A percentile compares a stretch with the other conserved stretches of the same genome.
Conservation (phyloP, 2,329 filamentous ascomycete genomes). For the Pseudopyricularia javanii region DNA sequence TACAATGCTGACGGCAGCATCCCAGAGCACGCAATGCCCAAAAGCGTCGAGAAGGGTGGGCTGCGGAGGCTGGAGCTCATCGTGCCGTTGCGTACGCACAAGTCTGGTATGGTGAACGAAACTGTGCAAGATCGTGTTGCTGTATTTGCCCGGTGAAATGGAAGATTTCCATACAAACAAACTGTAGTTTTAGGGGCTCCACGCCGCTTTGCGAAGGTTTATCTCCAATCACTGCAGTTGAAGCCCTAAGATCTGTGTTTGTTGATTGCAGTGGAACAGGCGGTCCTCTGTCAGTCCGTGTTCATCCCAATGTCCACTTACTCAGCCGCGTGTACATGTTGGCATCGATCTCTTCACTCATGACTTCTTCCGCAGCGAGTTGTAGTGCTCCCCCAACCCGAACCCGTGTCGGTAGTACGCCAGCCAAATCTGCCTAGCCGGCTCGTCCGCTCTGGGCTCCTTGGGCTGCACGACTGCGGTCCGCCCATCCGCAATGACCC, state of each 20-base stretch:
- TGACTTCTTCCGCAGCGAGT: conserved; percentile 53
- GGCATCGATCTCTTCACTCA: background rate
- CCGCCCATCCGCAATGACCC: conserved; percentile 73
- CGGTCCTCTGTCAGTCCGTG: background rate
- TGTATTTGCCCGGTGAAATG: conserved; percentile 20
- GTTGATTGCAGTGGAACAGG: background rate
- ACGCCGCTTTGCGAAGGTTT: background rate
- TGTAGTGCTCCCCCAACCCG: conserved; percentile 94
- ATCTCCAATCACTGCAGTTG: too few species aligned
- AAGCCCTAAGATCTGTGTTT: background rate
- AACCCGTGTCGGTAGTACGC: conserved; percentile 93
- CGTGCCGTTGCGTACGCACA: conserved; percentile 37
- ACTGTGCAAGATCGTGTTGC: conserved; percentile 39
- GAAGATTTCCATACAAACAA: background rate
- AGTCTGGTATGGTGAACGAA: conserved; percentile 28
- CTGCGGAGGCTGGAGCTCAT: conserved; percentile 33
- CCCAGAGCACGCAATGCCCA: conserved; percentile 26
- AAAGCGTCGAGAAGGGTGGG: conserved; percentile 22
- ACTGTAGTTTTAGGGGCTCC: background rate
- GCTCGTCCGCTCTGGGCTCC: conserved; percentile 25
- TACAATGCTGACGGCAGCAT: conserved; percentile 36
- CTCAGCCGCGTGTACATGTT: background rate
- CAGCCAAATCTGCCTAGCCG: conserved; percentile 63
- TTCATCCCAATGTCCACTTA: background rate
- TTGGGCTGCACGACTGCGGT: conserved; percentile 60